Evolutionary conservation across 768 basidiomycete species (phyloP).

Genomic region (Chiua virens): DNA sequence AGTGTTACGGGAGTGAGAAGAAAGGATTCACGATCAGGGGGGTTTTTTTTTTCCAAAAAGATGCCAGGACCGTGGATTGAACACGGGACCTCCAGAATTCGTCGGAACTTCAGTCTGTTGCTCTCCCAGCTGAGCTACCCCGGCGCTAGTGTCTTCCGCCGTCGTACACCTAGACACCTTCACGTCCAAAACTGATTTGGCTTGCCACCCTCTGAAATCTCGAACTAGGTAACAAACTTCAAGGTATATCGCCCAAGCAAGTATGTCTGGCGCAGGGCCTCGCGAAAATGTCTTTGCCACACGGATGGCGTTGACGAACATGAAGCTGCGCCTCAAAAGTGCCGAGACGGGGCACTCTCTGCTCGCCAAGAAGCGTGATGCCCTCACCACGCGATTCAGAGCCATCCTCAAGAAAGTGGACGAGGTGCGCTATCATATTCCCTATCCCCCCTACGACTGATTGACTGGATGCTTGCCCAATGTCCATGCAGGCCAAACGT

Average conservation of each 20-base stretch:
- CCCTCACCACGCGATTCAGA: slow-evolving; percentile 91
- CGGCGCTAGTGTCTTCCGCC: slow-evolving; percentile 32
- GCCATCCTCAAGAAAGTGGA: slow-evolving; percentile 96
- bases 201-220: background rate
- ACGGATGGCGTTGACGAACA: slow-evolving; percentile 95
- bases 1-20: too few species aligned
- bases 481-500: slow-evolving; percentile 75
- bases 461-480: slow-evolving; percentile 18
- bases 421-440: slow-evolving; percentile 49
- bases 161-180: background rate
- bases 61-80: slow-evolving; percentile 78
- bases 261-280: slow-evolving; percentile 87
- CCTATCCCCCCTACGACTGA: slow-evolving; percentile 1
- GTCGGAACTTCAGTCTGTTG: slow-evolving; percentile 62
- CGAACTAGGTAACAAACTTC: background rate
- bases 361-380: slow-evolving; percentile 97
- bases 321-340: slow-evolving; percentile 84
- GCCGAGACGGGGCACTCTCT: slow-evolving; percentile 95
- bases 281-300: slow-evolving; percentile 96
- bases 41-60: too few species aligned
- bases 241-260: slow-evolving; percentile 13
- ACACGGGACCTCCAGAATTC: slow-evolving; percentile 73
- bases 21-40: too few species aligned
- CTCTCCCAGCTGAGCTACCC: slow-evolving; percentile 77
- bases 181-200: background rate